phyloP scores from a whole-genome alignment of 768 basidiomycete species.

The Psilocybe azurescens region DNA sequence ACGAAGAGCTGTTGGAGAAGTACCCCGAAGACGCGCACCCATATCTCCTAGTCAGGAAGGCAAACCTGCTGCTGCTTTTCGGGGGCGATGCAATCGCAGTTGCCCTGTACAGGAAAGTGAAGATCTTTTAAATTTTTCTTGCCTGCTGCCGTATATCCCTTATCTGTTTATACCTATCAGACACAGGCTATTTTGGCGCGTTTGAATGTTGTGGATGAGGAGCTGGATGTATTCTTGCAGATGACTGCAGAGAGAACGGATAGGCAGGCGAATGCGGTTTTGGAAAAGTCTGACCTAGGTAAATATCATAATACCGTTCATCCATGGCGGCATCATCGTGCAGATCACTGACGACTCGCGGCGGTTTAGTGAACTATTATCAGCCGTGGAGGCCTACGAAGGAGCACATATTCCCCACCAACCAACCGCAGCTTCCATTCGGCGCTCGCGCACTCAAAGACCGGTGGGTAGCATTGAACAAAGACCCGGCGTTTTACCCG shows the following conservation, averaged over 20 bases:
- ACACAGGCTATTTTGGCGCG: slow-evolving; percentile 21
- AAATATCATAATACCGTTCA: background rate
- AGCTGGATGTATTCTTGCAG: background rate
- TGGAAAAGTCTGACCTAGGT: slow-evolving; percentile 6
- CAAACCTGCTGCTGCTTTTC: slow-evolving; percentile 13
- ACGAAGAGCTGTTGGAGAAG: slow-evolving; percentile 25
- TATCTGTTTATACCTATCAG: slow-evolving; percentile 3
- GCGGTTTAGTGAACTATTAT: slow-evolving; percentile 14
- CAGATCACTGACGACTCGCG: background rate
- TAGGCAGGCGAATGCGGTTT: background rate
- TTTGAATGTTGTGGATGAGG: slow-evolving; percentile 2
- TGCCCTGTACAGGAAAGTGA: slow-evolving; percentile 23
- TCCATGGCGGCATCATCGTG: background rate
- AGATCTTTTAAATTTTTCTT: background rate
- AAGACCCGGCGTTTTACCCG: slow-evolving; percentile 15
- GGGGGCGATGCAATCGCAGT: slow-evolving; percentile 19
- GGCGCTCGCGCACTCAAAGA: slow-evolving; percentile 25
- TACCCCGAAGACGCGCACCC: slow-evolving; percentile 22
- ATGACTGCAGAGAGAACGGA: background rate
- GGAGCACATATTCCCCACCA: slow-evolving; percentile 26
- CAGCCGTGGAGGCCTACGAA: slow-evolving; percentile 28
- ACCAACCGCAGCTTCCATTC: slow-evolving; percentile 23
- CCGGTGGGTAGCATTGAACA: slow-evolving; percentile 24
- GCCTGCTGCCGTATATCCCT: background rate
- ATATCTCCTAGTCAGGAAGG: slow-evolving; percentile 19